These are phyloP conservation scores for Trichoderma sp. DNA, from an alignment of 2,329 filamentous ascomycete genomes.

Conservation along the genomic window DNA sequence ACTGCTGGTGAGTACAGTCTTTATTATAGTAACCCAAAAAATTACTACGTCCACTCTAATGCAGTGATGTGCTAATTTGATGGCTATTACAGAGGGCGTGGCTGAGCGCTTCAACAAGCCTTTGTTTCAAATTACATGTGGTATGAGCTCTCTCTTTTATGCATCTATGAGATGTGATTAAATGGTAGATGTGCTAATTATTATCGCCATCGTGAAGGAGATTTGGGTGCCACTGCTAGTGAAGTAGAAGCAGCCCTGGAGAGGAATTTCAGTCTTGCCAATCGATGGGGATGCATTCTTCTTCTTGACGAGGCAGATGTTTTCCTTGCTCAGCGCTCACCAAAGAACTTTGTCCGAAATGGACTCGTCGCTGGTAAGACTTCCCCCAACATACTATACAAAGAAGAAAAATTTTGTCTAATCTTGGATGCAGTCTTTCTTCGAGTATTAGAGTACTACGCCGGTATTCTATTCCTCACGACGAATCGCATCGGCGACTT, in stretches of 20 bases:
- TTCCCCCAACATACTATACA: background rate
- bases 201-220: background rate
- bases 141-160: background rate
- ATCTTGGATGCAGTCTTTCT: conserved; percentile 30
- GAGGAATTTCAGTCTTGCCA: conserved; percentile 25
- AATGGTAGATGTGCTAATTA: background rate
- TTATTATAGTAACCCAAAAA: fast-evolving
- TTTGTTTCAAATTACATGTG: conserved; percentile 27
- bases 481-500: conserved; percentile 36
- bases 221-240: conserved; percentile 17
- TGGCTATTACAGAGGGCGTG: conserved; percentile 10
- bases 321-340: conserved; percentile 26
- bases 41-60: no score
- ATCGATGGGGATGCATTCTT: conserved; percentile 28
- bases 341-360: conserved; percentile 27
- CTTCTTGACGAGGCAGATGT: conserved; percentile 32
- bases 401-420: background rate
- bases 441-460: conserved; percentile 35
- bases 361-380: conserved; percentile 32
- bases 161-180: background rate
- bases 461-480: conserved; percentile 37
- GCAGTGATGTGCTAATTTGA: background rate
- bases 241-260: conserved; percentile 35
- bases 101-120: conserved; percentile 26
- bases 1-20: conserved; percentile 24